Percentiles rank a stretch among this genome's conserved stretches.
phyloP scores from a whole-genome alignment of 1,284 basidiomycete species.

The Heterobasidion parviporum region DNA sequence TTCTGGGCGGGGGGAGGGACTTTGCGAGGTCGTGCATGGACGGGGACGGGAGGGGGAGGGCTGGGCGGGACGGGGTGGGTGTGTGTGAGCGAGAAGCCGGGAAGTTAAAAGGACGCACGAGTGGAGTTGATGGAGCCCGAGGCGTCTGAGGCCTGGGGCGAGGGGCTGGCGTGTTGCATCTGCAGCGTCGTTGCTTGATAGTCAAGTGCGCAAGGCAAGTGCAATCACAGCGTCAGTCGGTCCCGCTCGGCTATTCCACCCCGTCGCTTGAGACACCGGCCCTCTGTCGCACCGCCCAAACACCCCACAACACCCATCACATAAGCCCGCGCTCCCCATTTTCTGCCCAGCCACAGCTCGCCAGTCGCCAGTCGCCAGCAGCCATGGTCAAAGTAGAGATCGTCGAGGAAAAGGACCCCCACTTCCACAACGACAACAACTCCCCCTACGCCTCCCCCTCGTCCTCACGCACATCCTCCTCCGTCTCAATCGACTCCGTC shows the following conservation, averaged over 20 bases:
- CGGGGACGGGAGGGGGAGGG: constrained; percentile 50
- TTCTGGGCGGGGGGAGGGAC: constrained; percentile 66
- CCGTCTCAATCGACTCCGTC: constrained; percentile 67
- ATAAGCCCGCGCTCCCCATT: background rate
- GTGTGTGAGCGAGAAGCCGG: constrained; percentile 2
- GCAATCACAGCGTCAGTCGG: background rate
- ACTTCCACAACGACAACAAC: constrained; percentile 25
- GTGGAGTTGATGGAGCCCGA: constrained; percentile 24
- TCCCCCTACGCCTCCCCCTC: constrained; percentile 64
- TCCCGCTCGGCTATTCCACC: constrained; percentile 1
- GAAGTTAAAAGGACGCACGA: constrained; percentile 21
- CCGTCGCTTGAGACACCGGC: background rate
- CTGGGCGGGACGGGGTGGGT: constrained; percentile 25
- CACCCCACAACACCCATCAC: background rate
- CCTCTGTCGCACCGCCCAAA: background rate
- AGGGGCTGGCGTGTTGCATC: constrained; percentile 3
- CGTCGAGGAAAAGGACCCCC: constrained; percentile 65
- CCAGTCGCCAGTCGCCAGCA: background rate
- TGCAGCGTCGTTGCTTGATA: background rate
- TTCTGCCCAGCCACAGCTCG: background rate
- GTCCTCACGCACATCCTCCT: constrained; percentile 59
- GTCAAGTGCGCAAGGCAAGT: background rate
- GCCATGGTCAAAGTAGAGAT: constrained; percentile 73
- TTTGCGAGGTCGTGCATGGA: constrained; percentile 68
- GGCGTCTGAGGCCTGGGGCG: background rate